A percentile compares a stretch with the other conserved stretches of the same genome.
phyloP scores from a whole-genome alignment of 2,329 filamentous ascomycete species.

The Ophiostoma novo-ulmi region DNA sequence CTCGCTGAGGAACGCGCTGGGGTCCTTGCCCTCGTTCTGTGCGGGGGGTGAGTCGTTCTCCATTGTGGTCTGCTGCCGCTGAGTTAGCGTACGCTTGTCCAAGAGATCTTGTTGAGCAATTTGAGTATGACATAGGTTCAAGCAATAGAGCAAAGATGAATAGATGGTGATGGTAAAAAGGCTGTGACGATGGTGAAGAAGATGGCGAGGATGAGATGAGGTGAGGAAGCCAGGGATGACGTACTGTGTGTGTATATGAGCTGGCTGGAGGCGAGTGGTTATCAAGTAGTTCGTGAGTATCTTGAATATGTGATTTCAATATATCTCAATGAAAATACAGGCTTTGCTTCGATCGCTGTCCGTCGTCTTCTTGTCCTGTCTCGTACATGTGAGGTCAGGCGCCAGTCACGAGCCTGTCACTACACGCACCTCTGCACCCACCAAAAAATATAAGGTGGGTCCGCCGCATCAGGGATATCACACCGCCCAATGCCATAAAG shows the following conservation, averaged over 20 bases:
- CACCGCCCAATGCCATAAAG: slow-evolving; percentile 10
- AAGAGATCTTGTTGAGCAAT: too few species aligned
- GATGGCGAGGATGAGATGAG: not conserved
- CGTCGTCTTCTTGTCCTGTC: not conserved
- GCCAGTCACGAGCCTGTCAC: not conserved
- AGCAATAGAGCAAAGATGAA: too few species aligned
- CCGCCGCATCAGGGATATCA: not conserved
- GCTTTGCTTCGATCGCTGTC: not conserved
- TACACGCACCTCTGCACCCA: slow-evolving; percentile 1
- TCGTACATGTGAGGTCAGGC: not conserved
- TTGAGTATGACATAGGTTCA: too few species aligned
- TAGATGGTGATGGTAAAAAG: too few species aligned
- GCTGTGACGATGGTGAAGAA: too few species aligned
- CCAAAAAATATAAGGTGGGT: not conserved
- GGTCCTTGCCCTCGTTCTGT: slow-evolving; percentile 76
- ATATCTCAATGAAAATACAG: not conserved
- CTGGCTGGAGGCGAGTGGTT: not conserved
- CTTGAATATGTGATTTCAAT: not conserved
- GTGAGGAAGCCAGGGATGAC: not conserved
- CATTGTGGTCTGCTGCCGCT: slow-evolving; percentile 44
- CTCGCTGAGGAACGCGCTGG: slow-evolving; percentile 85
- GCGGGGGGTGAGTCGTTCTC: slow-evolving; percentile 61
- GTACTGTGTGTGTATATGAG: not conserved
- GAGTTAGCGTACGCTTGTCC: not conserved
- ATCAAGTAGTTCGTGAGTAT: not conserved